These are phyloP conservation scores for Collybiopsis confluens DNA, from an alignment of 768 basidiomycete genomes.

Conservation along the genomic window DNA sequence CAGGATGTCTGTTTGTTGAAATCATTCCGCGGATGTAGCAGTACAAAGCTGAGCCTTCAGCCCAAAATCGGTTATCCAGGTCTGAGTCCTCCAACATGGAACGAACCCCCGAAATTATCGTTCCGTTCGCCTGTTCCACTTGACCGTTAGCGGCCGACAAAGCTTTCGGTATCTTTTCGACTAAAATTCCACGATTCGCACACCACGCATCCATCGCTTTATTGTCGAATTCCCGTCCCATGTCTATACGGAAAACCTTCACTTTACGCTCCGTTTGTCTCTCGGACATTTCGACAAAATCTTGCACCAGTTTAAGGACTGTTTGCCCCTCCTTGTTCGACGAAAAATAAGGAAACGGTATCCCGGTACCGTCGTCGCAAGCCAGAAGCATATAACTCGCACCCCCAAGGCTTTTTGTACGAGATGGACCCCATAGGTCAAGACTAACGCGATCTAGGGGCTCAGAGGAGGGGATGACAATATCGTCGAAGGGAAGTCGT, in stretches of 20 bases:
- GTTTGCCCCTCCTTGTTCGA: neutral
- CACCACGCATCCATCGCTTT: neutral
- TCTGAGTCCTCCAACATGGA: neutral
- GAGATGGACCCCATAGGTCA: neutral
- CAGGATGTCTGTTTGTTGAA: neutral
- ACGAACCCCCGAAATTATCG: neutral
- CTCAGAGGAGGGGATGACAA: conserved; percentile 1
- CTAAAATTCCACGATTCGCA: neutral
- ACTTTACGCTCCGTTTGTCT: neutral
- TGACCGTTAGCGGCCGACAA: neutral
- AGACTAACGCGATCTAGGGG: conserved; percentile 3
- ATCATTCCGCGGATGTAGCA: neutral
- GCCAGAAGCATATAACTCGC: neutral
- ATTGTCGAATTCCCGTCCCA: neutral
- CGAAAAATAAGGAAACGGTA: neutral
- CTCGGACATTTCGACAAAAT: neutral
- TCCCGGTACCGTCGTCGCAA: neutral
- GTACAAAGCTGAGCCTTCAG: neutral
- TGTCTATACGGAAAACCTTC: neutral
- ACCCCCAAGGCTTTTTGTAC: neutral
- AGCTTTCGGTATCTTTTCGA: neutral
- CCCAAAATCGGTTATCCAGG: neutral
- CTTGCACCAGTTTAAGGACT: neutral
- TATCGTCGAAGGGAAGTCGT: conserved; percentile 8
- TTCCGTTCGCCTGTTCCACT: neutral